Conservation (phyloP, 257 asterid genomes). For the Lavandula angustifolia region DNA sequence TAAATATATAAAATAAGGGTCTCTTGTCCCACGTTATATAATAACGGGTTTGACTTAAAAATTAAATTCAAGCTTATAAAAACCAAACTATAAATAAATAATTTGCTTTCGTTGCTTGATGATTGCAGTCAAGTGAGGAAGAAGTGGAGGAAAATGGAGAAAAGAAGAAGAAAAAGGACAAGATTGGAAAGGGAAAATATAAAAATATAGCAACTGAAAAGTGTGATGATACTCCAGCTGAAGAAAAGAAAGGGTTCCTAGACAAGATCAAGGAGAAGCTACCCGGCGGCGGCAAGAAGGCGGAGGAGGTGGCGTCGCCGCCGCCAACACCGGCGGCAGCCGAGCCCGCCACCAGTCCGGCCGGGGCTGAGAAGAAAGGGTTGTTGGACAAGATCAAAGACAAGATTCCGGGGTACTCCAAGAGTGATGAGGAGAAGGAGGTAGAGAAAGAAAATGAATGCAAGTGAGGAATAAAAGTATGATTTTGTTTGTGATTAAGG, state of each 20-base stretch:
- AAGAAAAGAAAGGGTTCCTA: constrained; percentile 58
- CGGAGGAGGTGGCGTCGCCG: constrained; percentile 39
- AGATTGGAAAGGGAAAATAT: constrained; percentile 25
- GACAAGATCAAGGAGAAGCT: constrained; percentile 78
- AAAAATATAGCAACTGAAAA: constrained; percentile 45
- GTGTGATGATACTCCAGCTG: constrained; percentile 32
- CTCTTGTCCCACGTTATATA: no score
- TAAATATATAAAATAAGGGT: no score
- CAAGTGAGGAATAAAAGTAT: neutral
- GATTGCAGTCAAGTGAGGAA: constrained; percentile 69
- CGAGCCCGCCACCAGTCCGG: constrained; percentile 28
- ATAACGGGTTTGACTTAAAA: no score
- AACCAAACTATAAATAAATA: no score
- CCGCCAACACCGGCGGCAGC: constrained; percentile 22
- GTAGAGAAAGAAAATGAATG: constrained; percentile 29
- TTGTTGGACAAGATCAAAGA: constrained; percentile 78
- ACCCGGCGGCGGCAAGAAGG: constrained; percentile 64
- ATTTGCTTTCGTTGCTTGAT: neutral
- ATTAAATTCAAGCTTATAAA: no score
- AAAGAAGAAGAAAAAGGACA: constrained; percentile 58
- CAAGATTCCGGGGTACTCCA: constrained; percentile 66
- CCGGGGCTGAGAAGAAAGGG: constrained; percentile 63
- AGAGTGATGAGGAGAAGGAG: constrained; percentile 57
- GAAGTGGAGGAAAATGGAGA: constrained; percentile 56
- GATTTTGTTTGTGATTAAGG: neutral